Evolutionary conservation across 2,329 filamentous ascomycete genomes (phyloP), one percentile per base, ranked within the genome.

Genomic region (Helotiales sp.): DNA sequence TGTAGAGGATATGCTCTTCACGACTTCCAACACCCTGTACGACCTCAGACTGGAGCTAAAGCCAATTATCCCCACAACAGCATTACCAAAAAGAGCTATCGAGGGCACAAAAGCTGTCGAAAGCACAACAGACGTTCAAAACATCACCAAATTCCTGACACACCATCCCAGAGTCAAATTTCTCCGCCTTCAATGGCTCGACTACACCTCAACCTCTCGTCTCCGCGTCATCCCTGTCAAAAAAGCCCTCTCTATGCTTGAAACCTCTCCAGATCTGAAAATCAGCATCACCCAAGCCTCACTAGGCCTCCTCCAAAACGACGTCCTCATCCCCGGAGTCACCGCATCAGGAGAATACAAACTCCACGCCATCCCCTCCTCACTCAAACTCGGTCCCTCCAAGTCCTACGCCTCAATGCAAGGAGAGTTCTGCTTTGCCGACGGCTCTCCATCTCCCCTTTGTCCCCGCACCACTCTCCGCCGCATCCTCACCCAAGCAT

Each of bases 1-100:
- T 2, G 85, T 85, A 0, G 81, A 83, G 49, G 84, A 88, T 55
- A 81, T 95, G 0, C 74, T 95, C 8, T 95, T 93, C 75, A 79
- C 84, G 61, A 96, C 92, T 64, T 84, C 90, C 0, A 93, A 93
- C 67, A 74, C 77, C n/a, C 75, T 95, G 0, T 96, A 95, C 68
- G 76, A 81, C 12, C 79, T 96, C 1, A 73, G 78, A 0, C 73
- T 85, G 17, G 69, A 73, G 31, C 71, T 81, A 13, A 61, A 52
- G 0, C 55, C 57, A 2, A 34, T 63, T 15, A 15, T 66, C 66
- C 5, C 52, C 71, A 62, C 60, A 64, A 66, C 38, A 40, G 22
- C 19, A 22, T 30, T 27, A 1, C 44, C 48, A 31, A 53, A 27
- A 29, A 25, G 40, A 27, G 22, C 22, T 9, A 12, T 44, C 15